Base-by-base conservation (phyloP, 345 rosid genomes). In the Excoecaria cochinchinensis region DNA sequence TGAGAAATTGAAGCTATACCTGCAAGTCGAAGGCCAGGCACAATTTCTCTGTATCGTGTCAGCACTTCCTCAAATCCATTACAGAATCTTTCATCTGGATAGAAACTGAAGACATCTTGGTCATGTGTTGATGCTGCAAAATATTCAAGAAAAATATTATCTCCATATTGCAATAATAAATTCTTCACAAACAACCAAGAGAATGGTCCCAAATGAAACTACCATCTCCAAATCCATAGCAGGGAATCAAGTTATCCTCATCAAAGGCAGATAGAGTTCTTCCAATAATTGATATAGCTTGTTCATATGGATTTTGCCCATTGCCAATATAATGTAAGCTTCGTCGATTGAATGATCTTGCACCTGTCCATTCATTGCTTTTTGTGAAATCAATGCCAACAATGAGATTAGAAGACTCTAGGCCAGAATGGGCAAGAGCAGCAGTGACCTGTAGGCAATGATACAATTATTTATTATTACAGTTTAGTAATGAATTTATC, bases 351-450 rank as follows among this genome's bases (percentile, higher is more conserved):
- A 89, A 91, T 56, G 97, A 92, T 72, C 90, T 86, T n/a, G 83
- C 81, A 77, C 99, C 95, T 83, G 98, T 92, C 99, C 99, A 92
- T 52, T 95, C 98, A 6, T 95, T 95, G 89, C 99, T 95, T 85
- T 95, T 95, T 1, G 99, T 95, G 84, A 92, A 90, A 84, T 92
- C 99, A 74, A 95, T 88, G 73, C 97, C 98, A 57, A 95, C 95
- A 21, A 95, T 95, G 63, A 95, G 87, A 82, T 95, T 95, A 50
- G 98, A 91, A 42, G 99, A 95, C 85, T 92, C 99, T n/a, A 95
- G 84, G 53, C 99, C 99, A 59, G 97, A 89, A 66, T 90, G 86
- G 24, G 91, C 71, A 36, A 94, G 93, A 21, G 96, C 97, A 81
- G 85, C 85, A 39, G 97, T 89, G 50, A 95, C 98, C 99, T 95